These are phyloP conservation scores for Candida easanensis DNA, from an alignment of 805 yeast genomes.

Conservation along the genomic window DNA sequence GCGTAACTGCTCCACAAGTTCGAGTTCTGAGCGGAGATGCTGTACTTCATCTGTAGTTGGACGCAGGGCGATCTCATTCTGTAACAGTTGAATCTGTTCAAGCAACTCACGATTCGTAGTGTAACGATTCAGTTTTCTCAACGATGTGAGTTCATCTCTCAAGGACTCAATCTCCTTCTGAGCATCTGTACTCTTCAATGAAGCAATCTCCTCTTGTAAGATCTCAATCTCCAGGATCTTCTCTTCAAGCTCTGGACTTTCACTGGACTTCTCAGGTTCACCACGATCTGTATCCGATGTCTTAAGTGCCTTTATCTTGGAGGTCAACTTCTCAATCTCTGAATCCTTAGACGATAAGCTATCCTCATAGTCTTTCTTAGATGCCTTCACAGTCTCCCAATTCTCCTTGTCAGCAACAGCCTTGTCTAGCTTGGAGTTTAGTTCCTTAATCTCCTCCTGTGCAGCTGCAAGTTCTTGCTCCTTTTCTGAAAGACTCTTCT, in stretches of 20 bases:
- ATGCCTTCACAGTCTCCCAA: background rate
- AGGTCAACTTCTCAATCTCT: constrained; percentile 3
- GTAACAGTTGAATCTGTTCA: constrained; percentile 20
- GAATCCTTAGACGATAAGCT: constrained; percentile 3
- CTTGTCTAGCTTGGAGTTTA: constrained; percentile 27
- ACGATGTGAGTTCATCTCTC: constrained; percentile 7
- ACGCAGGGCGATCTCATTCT: constrained; percentile 29
- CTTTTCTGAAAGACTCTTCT: constrained; percentile 1
- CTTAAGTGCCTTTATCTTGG: background rate
- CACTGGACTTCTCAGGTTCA: constrained; percentile 10
- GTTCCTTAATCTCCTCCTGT: constrained; percentile 4
- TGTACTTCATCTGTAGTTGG: constrained; percentile 42
- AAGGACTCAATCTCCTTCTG: constrained; percentile 9
- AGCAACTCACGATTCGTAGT: constrained; percentile 27
- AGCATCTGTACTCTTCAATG: constrained; percentile 12
- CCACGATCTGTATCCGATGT: constrained; percentile 1
- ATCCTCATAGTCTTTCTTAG: background rate
- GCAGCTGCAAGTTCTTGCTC: background rate
- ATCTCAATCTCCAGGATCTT: constrained; percentile 24
- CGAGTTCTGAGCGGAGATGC: constrained; percentile 45
- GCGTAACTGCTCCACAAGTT: constrained; percentile 35
- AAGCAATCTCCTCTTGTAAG: constrained; percentile 22
- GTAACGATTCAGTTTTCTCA: constrained; percentile 13
- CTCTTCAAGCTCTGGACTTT: constrained; percentile 22
- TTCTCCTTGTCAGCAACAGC: constrained; percentile 24